Evolutionary conservation across 2,329 filamentous ascomycete species (phyloP), one percentile per base, ranked within the genome.

Genomic region (Diaporthe australafricana): DNA sequence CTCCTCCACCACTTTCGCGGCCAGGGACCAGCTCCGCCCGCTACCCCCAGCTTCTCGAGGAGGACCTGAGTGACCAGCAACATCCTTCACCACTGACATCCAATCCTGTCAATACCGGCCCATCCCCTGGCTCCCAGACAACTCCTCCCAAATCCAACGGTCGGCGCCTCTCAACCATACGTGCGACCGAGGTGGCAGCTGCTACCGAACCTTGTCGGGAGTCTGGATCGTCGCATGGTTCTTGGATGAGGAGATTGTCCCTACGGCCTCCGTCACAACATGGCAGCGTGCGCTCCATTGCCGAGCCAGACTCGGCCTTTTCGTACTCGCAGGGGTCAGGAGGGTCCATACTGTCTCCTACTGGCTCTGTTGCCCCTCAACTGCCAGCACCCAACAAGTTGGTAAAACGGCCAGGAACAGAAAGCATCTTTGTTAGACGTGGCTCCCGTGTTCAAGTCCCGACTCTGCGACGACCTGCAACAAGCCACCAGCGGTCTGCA

Each of bases 401-500:
- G 50, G 92, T 95, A 67, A 96, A 96, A 82, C 90, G 93, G 73
- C 87, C 89, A 47, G 70, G 65, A n/a, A 47, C 45, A 32, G 72
- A 73, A 25, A 73, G 70, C 66, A 53, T 73, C 53, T 75, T 83
- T 40, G 78, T 82, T 38, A 83, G 85, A 71, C 85, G 84, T 72
- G 84, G 87, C 74, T 86, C 90, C 40, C 89, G 84, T 75, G 88
- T 90, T 60, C 89, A 92, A 77, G 84, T 93, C 73, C 88, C 90
- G 2, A 90, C 88, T 27, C 86, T 95, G 72, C 90, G 92, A 72
- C 86, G 93, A 76, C 93, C 93, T 67, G 92, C 92, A 56, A 95
- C 93, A 22, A 95, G 93, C 80, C 93, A 95, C 78, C 92, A 95
- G 79, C 87, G 93, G 76, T 93, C 92, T 56, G 90, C 90, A 42